These are phyloP conservation scores for Maudiozyma serrabonitensis DNA, from an alignment of 805 yeast species.

Conservation along the genomic window DNA sequence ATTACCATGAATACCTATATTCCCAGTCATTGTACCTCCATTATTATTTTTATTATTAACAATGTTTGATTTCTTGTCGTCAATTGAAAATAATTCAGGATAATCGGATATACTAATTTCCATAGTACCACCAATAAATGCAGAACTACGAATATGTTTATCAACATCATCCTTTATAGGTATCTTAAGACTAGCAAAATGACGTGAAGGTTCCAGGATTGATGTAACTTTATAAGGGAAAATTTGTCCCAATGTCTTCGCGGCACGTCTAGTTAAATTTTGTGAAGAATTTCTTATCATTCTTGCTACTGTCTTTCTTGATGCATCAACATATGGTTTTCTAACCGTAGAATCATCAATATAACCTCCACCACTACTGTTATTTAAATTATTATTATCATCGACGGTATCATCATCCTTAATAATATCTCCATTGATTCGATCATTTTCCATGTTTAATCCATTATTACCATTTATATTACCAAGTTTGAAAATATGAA, in stretches of 20 bases:
- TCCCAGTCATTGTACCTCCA: background rate
- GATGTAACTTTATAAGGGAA: conserved; percentile 70
- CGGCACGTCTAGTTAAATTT: conserved; percentile 67
- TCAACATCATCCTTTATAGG: conserved; percentile 30
- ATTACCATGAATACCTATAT: background rate
- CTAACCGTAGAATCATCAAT: conserved; percentile 8
- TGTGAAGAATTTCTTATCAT: conserved; percentile 72
- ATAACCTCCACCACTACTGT: background rate
- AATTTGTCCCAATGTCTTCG: conserved; percentile 81
- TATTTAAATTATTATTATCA: background rate
- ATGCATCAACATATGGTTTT: conserved; percentile 56
- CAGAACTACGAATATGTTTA: conserved; percentile 13
- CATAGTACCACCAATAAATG: conserved; percentile 30
- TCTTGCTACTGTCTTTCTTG: conserved; percentile 64
- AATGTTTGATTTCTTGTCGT: conserved; percentile 1
- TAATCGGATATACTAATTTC: conserved; percentile 21
- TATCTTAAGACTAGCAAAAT: conserved; percentile 80
- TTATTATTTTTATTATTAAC: background rate
- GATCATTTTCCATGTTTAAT: conserved; percentile 14
- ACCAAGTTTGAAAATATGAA: conserved; percentile 75
- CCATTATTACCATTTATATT: conserved; percentile 19
- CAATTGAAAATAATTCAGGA: conserved; percentile 21
- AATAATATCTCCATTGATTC: background rate
- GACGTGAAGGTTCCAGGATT: conserved; percentile 80
- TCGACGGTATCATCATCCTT: conserved; percentile 1